Percentiles rank a stretch among this genome's conserved stretches.
phyloP scores from a whole-genome alignment of 306 rosid genomes.

The Quillaja saponaria region DNA sequence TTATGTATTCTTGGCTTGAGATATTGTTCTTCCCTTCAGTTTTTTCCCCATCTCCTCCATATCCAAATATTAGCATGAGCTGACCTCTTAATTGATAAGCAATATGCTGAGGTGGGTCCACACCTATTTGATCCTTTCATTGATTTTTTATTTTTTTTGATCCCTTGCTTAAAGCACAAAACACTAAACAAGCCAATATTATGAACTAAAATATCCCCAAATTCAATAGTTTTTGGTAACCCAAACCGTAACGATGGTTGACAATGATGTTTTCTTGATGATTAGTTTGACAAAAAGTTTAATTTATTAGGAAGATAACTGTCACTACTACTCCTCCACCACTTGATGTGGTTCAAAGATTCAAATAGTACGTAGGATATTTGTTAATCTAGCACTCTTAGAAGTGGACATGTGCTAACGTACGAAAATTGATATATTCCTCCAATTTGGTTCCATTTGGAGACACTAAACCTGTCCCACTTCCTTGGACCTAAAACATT shows the following conservation, averaged over 20 bases:
- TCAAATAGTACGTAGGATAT: conserved; percentile 26
- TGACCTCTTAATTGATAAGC: conserved; percentile 18
- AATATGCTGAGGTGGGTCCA: conserved; percentile 26
- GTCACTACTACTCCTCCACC: conserved; percentile 32
- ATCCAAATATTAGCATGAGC: conserved; percentile 23
- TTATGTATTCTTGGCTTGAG: too few relatives aligned
- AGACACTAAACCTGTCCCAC: conserved; percentile 19
- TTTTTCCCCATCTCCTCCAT: too few relatives aligned
- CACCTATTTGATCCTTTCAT: conserved; percentile 26
- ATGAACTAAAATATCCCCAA: conserved; percentile 2
- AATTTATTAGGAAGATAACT: conserved; percentile 33
- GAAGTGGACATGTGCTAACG: conserved; percentile 34
- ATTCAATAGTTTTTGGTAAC: conserved; percentile 23
- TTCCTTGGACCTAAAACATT: conserved; percentile 29
- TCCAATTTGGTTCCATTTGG: conserved; percentile 40
- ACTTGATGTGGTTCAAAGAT: conserved; percentile 22
- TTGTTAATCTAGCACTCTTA: background rate
- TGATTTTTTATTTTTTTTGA: too few relatives aligned
- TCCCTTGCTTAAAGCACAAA: conserved; percentile 26
- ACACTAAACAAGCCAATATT: conserved; percentile 30
- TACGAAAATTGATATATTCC: conserved; percentile 43
- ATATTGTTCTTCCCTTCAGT: too few relatives aligned
- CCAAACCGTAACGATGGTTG: conserved; percentile 33
- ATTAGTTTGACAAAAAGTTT: conserved; percentile 27
- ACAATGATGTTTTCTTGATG: conserved; percentile 27